phyloP scores from a whole-genome alignment of 1,284 basidiomycete species.

The Puccinia polysora region DNA sequence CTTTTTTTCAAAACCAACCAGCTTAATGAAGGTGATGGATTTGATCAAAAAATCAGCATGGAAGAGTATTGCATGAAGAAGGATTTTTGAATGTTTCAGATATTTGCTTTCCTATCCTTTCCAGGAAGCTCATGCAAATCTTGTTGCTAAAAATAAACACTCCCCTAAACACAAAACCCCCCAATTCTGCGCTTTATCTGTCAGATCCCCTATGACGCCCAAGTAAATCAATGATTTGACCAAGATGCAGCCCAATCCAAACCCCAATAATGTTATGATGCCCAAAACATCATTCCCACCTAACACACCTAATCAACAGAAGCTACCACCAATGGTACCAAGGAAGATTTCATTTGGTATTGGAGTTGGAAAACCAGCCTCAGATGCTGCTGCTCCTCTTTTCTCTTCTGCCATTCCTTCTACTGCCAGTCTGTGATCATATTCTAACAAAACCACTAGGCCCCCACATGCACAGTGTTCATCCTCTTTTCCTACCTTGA shows the following conservation, averaged over 20 bases:
- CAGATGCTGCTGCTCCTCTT: slow-evolving; percentile 39
- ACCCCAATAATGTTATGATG: slow-evolving; percentile 14
- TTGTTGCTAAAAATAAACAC: slow-evolving; percentile 37
- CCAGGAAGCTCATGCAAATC: slow-evolving; percentile 32
- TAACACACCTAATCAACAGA: slow-evolving; percentile 28
- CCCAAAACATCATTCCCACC: slow-evolving; percentile 17
- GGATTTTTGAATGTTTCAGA: slow-evolving; percentile 98
- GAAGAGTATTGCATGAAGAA: slow-evolving; percentile 89
- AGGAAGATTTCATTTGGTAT: slow-evolving; percentile 39
- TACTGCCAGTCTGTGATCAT: slow-evolving; percentile 28
- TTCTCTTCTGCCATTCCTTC: slow-evolving; percentile 36
- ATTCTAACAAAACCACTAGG: slow-evolving; percentile 28
- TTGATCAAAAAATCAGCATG: slow-evolving; percentile 53
- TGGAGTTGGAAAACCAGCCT: slow-evolving; percentile 39
- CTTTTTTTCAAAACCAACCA: slow-evolving; percentile 22
- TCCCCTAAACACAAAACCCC: slow-evolving; percentile 18
- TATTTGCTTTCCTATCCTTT: no score
- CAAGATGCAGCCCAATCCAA: slow-evolving; percentile 23
- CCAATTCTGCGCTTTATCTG: slow-evolving; percentile 21
- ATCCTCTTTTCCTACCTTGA: slow-evolving; percentile 13
- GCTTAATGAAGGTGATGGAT: slow-evolving; percentile 51
- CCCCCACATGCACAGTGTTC: slow-evolving; percentile 42
- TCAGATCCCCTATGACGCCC: slow-evolving; percentile 12
- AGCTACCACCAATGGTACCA: slow-evolving; percentile 27
- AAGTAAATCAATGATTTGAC: slow-evolving; percentile 21